phyloP scores from a whole-genome alignment of 2,329 filamentous ascomycete genomes.

The Cladosporium sp. region DNA sequence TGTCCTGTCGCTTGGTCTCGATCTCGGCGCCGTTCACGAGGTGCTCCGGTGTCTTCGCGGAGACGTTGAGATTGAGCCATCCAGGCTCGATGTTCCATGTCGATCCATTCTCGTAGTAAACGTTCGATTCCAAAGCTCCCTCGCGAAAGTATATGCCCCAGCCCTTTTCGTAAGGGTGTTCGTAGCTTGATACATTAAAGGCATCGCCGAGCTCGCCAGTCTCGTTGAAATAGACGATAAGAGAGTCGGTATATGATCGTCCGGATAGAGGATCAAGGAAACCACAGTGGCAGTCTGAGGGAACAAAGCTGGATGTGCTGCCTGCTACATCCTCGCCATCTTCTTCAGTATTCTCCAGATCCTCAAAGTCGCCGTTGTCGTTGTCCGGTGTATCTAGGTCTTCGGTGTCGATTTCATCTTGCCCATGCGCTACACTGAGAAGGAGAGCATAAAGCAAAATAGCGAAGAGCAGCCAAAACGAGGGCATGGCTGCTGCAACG shows the following conservation, averaged over 20 bases:
- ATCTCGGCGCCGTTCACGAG: constrained; percentile 43
- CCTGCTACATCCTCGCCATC: not conserved
- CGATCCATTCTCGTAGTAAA: constrained; percentile 31
- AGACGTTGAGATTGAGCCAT: constrained; percentile 34
- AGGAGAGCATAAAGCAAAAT: constrained; percentile 1
- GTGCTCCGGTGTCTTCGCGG: constrained; percentile 32
- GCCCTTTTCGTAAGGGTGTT: constrained; percentile 43
- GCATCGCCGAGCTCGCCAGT: constrained; percentile 32
- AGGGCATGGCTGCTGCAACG: constrained; percentile 2
- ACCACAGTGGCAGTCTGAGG: constrained; percentile 42
- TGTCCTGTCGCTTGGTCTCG: constrained; percentile 42
- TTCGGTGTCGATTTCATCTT: constrained; percentile 6
- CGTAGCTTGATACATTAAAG: constrained; percentile 40
- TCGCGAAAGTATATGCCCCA: constrained; percentile 45
- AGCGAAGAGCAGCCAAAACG: constrained; percentile 3
- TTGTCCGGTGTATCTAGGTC: not conserved
- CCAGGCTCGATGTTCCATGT: constrained; percentile 19
- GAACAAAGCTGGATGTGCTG: not conserved
- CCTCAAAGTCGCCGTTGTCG: not conserved
- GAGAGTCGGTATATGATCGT: constrained; percentile 43
- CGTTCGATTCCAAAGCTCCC: constrained; percentile 39
- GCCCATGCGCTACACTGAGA: constrained; percentile 1
- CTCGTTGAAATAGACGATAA: constrained; percentile 51
- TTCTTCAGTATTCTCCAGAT: not conserved
- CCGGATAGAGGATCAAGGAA: constrained; percentile 39